These are phyloP conservation scores for Exophiala oligosperma DNA, from an alignment of 2,329 filamentous ascomycete genomes.

Conservation along the genomic window DNA sequence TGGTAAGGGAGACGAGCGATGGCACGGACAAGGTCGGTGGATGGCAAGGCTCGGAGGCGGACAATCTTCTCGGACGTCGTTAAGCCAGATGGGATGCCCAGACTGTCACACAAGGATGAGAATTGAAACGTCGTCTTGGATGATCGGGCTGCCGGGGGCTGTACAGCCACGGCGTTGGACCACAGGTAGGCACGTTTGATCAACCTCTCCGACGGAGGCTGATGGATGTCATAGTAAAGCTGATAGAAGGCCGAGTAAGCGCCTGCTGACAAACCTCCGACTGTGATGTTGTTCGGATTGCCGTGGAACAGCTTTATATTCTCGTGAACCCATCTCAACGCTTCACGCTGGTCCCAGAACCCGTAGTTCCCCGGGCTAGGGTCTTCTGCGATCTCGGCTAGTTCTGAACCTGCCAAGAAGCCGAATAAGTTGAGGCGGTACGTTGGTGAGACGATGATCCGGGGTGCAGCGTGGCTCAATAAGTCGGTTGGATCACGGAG, in stretches of 20 bases:
- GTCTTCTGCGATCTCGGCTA: slow-evolving; percentile 19
- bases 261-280: slow-evolving; percentile 49
- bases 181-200: slow-evolving; percentile 44
- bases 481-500: slow-evolving; percentile 47
- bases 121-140: slow-evolving; percentile 41
- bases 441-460: slow-evolving; percentile 46
- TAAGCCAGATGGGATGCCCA: slow-evolving; percentile 29
- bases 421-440: slow-evolving; percentile 52
- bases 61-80: slow-evolving; percentile 34
- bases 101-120: slow-evolving; percentile 41
- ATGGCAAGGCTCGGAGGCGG: slow-evolving; percentile 33
- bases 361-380: slow-evolving; percentile 40
- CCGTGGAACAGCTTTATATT: slow-evolving; percentile 43
- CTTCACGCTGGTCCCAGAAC: slow-evolving; percentile 40
- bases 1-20: slow-evolving; percentile 44
- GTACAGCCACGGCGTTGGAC: slow-evolving; percentile 47
- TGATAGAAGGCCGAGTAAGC: slow-evolving; percentile 46
- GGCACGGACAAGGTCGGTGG: slow-evolving; percentile 34
- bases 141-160: slow-evolving; percentile 38
- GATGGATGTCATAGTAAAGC: slow-evolving; percentile 38
- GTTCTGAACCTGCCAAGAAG: slow-evolving; percentile 45
- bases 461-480: slow-evolving; percentile 33
- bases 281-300: slow-evolving; percentile 38
- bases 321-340: slow-evolving; percentile 39
- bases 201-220: slow-evolving; percentile 16